Evolutionary conservation across 768 basidiomycete species (phyloP).

Genomic region (Leccinum aurantiacum): DNA sequence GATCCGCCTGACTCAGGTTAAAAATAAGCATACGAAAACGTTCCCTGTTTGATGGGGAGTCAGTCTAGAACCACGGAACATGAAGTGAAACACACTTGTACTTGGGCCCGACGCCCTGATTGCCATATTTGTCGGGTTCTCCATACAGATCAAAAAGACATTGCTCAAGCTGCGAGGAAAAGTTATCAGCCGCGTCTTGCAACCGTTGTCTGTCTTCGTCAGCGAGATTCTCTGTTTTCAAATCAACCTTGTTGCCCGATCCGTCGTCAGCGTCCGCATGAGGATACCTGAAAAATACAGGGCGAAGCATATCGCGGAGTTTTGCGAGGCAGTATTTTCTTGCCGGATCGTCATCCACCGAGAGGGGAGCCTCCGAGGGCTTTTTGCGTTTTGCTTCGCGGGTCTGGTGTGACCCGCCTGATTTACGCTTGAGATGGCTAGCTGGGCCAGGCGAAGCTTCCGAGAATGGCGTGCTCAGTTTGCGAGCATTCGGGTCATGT

Average conservation of each 20-base stretch:
- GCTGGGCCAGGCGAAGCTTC: constrained; percentile 24
- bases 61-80: neutral
- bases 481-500: constrained; percentile 14
- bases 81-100: constrained; percentile 64
- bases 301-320: constrained; percentile 66
- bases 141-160: constrained; percentile 73
- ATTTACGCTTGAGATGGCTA: constrained; percentile 55
- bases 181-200: constrained; percentile 57
- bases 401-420: constrained; percentile 36
- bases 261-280: constrained; percentile 42
- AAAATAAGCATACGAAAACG: constrained; percentile 89
- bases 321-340: constrained; percentile 81
- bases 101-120: constrained; percentile 62
- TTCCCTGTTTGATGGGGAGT: constrained; percentile 50
- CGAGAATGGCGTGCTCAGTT: constrained; percentile 15
- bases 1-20: constrained; percentile 82
- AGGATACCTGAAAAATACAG: constrained; percentile 73
- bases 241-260: constrained; percentile 36
- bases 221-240: constrained; percentile 53
- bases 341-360: constrained; percentile 63
- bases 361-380: constrained; percentile 38
- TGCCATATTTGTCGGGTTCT: constrained; percentile 73
- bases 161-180: constrained; percentile 71
- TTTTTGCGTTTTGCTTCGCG: constrained; percentile 50
- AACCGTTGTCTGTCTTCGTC: constrained; percentile 59